A percentile compares a stretch with the other conserved stretches of the same genome.
phyloP scores from a whole-genome alignment of 1,284 basidiomycete genomes.

The Naganishia sp. region DNA sequence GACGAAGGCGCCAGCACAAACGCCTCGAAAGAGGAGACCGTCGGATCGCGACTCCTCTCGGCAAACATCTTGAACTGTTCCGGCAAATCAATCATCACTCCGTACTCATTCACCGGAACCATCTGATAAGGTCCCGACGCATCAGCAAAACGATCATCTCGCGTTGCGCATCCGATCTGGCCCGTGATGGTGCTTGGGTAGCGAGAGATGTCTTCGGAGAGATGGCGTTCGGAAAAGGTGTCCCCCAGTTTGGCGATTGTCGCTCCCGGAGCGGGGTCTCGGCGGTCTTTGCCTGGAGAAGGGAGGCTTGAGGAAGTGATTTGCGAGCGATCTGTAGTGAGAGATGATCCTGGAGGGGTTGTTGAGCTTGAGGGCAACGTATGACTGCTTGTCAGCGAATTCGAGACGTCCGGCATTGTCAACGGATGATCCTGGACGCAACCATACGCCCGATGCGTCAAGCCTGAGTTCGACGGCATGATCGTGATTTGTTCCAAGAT shows the following conservation, averaged over 20 bases:
- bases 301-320: not conserved
- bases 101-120: conserved; percentile 9
- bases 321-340: not conserved
- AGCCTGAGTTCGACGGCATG: too few relatives aligned
- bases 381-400: too few relatives aligned
- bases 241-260: not conserved
- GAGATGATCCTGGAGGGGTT: not conserved
- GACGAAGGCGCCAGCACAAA: conserved; percentile 17
- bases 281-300: not conserved
- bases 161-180: conserved; percentile 14
- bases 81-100: not conserved
- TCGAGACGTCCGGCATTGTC: not conserved
- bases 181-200: conserved; percentile 22
- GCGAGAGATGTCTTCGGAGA: conserved; percentile 19
- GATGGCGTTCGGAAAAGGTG: not conserved
- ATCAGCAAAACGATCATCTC: conserved; percentile 21
- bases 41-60: conserved; percentile 17
- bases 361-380: not conserved
- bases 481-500: too few relatives aligned
- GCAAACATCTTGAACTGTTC: not conserved
- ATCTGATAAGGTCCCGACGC: conserved; percentile 15
- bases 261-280: not conserved
- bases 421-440: not conserved
- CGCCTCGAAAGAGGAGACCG: conserved; percentile 16
- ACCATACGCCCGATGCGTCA: too few relatives aligned